A percentile compares a stretch with the other conserved stretches of the same genome.
Evolutionary conservation across 352 stramenopile species (phyloP).

Genomic region (Globisporangium rhizosaccharum): DNA sequence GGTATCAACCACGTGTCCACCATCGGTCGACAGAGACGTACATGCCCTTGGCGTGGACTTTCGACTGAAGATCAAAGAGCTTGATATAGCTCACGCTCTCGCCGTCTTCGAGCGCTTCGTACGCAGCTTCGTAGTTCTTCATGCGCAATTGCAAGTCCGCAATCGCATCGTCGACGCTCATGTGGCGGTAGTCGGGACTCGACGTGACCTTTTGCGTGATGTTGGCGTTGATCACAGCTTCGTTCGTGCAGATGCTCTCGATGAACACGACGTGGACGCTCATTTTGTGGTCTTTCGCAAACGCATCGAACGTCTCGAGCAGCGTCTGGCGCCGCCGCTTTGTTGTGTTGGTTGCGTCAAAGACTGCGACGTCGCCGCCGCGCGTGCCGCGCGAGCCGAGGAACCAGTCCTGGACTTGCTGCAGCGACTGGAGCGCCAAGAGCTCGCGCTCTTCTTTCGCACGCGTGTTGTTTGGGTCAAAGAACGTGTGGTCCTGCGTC

Average conservation of each 20-base stretch:
- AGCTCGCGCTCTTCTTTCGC: slow-evolving; percentile 69
- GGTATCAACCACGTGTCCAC: neutral
- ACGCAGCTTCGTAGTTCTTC: slow-evolving; percentile 85
- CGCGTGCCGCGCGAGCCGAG: slow-evolving; percentile 18
- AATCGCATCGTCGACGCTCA: slow-evolving; percentile 65
- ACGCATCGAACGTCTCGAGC: slow-evolving; percentile 53
- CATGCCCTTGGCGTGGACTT: slow-evolving; percentile 82
- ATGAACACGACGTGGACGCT: slow-evolving; percentile 90
- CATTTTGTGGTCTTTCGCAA: slow-evolving; percentile 54
- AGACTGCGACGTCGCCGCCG: slow-evolving; percentile 84
- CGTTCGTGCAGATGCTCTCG: slow-evolving; percentile 91
- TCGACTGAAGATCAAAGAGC: slow-evolving; percentile 85
- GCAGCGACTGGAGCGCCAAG: slow-evolving; percentile 73
- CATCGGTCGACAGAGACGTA: slow-evolving; percentile 21
- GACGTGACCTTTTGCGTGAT: slow-evolving; percentile 72
- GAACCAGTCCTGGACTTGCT: slow-evolving; percentile 69
- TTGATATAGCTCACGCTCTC: slow-evolving; percentile 90
- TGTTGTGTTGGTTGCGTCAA: slow-evolving; percentile 90
- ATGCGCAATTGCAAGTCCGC: slow-evolving; percentile 79
- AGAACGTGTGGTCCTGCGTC: slow-evolving; percentile 87
- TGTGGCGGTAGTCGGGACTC: slow-evolving; percentile 78
- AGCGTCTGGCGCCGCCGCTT: slow-evolving; percentile 46
- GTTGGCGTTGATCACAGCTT: slow-evolving; percentile 84
- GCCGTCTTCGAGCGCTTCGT: slow-evolving; percentile 81
- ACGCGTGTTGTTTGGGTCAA: slow-evolving; percentile 86